Evolutionary conservation across 2,329 filamentous ascomycete species (phyloP), one percentile per base, ranked within the genome.

Genomic region (Xylariaceae sp.): DNA sequence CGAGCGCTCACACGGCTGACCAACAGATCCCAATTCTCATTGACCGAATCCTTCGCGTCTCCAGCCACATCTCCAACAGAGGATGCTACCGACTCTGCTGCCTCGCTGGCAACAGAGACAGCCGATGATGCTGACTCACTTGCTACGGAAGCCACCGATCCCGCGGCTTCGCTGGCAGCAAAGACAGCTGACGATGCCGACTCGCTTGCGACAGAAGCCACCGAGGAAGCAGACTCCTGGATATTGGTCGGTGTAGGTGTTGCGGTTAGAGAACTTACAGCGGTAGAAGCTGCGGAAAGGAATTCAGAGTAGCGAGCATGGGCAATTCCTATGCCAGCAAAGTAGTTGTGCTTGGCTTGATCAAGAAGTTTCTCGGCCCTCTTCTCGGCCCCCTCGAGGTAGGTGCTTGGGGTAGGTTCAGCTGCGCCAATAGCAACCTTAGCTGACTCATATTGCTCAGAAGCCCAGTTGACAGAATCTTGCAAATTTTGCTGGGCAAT

Each of bases 271-370:
- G 79, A 79, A 53, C 85, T 87, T 36, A 91, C 78, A 17, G 87
- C 90, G 31, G 83, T 86, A 8, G 89, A 91, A 6, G 90, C 91
- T 4, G 87, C 86, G 11, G 81, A 80, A 2, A 95, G 63, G 67
- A 95, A 94, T 46, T 88, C 87, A 4, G 87, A 86, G 72, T 95
- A 95, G 33, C 88, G 85, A 39, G 87, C 90, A 67, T 96, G 89
- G 1, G 92, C 91, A 40, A 91, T 73, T 24, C 91, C 91, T 21
- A 95, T 74, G 9, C 88, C 90, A 62, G 91, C 88, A 65, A 92
- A 93, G 73, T 94, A 94, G 68, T 86, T 83, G 64, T 82, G 75
- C 64, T 80, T 83, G 41, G 83, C 88, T 77, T 80, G 87, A 70
- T 79, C 85, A 70, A 77, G 84, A 75, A 80, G 83, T 78, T 75